These are phyloP conservation scores for Auricularia sp. DNA, from an alignment of 768 basidiomycete genomes.

Conservation along the genomic window DNA sequence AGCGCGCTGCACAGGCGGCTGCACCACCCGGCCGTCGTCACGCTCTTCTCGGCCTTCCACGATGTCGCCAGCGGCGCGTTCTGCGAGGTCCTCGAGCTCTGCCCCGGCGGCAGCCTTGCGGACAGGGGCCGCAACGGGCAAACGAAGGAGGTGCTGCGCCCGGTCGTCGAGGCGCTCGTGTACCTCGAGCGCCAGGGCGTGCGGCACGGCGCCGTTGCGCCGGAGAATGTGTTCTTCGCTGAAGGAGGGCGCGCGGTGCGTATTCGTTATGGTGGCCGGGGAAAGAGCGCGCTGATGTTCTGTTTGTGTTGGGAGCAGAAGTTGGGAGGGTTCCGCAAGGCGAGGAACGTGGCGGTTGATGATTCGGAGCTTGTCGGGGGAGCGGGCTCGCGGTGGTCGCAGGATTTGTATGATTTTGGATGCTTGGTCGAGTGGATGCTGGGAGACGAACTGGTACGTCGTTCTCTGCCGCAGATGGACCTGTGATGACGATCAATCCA, in stretches of 20 bases:
- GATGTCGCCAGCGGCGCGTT: conserved; percentile 17
- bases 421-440: neutral
- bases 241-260: conserved; percentile 32
- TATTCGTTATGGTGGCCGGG: neutral
- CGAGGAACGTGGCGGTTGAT: neutral
- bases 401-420: neutral
- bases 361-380: conserved; percentile 28
- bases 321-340: neutral
- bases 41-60: conserved; percentile 33
- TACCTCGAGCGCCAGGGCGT: conserved; percentile 35
- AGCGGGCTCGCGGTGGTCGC: conserved; percentile 8
- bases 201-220: conserved; percentile 35
- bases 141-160: conserved; percentile 25
- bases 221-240: conserved; percentile 31
- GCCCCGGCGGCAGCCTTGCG: conserved; percentile 30
- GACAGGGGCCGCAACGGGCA: neutral
- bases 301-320: neutral
- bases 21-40: conserved; percentile 40
- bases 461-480: neutral
- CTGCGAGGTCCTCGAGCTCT: conserved; percentile 39
- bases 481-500: neutral
- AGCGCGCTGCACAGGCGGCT: conserved; percentile 31
- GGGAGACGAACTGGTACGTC: neutral
- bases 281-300: neutral
- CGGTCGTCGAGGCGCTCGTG: conserved; percentile 32